These are phyloP conservation scores for Plasmodium yoelii DNA, from an alignment of 169 alveolate species.

Conservation along the genomic window DNA sequence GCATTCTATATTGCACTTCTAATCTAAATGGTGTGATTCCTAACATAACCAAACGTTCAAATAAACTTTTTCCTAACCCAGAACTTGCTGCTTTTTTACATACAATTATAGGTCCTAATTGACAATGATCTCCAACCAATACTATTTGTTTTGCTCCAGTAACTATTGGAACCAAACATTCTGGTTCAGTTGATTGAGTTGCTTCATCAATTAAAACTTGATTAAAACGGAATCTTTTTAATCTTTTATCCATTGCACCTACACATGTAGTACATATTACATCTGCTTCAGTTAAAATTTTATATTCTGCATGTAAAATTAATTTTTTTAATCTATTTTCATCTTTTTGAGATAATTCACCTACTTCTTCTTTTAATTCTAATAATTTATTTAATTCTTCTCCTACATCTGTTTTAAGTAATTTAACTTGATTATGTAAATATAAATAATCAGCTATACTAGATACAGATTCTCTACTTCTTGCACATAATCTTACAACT, in stretches of 20 bases:
- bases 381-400: constrained; percentile 81
- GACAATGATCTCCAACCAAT: constrained; percentile 96
- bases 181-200: constrained; percentile 95
- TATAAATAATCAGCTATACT: constrained; percentile 82
- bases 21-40: constrained; percentile 87
- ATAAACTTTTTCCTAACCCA: constrained; percentile 91
- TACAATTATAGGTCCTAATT: constrained; percentile 96
- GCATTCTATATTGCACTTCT: constrained; percentile 97
- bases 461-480: constrained; percentile 55
- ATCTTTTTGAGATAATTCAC: constrained; percentile 88
- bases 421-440: constrained; percentile 91
- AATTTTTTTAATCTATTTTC: constrained; percentile 89
- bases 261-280: constrained; percentile 91
- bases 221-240: constrained; percentile 89
- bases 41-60: constrained; percentile 88
- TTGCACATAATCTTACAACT: constrained; percentile 92
- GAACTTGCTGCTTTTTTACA: constrained; percentile 92
- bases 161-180: constrained; percentile 93
- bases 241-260: constrained; percentile 94
- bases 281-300: constrained; percentile 83
- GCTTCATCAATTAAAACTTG: constrained; percentile 96
- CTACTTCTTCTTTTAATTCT: constrained; percentile 87
- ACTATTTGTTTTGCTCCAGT: constrained; percentile 93
- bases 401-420: constrained; percentile 78
- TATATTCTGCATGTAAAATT: constrained; percentile 90